Evolutionary conservation across 305 asterid genomes (phyloP).

Genomic region (Solanum chacoense): DNA sequence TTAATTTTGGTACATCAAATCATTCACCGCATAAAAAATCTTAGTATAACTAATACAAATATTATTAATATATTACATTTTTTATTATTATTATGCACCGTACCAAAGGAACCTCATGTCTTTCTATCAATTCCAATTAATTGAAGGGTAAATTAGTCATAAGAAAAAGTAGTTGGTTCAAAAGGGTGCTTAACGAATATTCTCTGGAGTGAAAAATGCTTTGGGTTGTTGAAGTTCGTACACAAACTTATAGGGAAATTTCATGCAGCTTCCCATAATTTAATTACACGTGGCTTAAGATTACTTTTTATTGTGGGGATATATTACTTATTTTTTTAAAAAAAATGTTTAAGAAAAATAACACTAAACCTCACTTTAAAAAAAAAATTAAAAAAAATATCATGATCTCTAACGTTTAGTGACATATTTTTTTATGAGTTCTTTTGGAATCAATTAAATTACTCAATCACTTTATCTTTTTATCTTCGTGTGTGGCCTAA

Average conservation of each 20-base stretch:
- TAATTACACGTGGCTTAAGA: background rate
- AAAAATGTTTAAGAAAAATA: background rate
- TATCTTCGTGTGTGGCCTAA: background rate
- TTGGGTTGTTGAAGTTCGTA: background rate
- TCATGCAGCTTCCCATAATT: background rate
- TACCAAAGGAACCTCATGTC: too few relatives aligned
- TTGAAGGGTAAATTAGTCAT: background rate
- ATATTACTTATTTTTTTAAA: background rate
- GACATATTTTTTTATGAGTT: background rate
- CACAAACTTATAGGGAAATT: background rate
- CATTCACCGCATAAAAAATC: too few relatives aligned
- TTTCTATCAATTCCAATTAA: too few relatives aligned
- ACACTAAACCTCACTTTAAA: background rate
- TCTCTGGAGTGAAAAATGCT: background rate
- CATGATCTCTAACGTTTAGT: background rate
- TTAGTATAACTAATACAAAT: too few relatives aligned
- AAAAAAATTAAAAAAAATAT: background rate
- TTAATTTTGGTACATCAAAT: too few relatives aligned
- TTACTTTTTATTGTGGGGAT: background rate
- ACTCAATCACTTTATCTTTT: background rate
- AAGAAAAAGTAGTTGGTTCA: background rate
- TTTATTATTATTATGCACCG: too few relatives aligned
- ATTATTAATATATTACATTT: too few relatives aligned
- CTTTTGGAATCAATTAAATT: background rate
- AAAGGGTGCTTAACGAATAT: background rate